phyloP scores from a whole-genome alignment of 176 grass and related monocot genomes.

The Calamus simplicifolius region DNA sequence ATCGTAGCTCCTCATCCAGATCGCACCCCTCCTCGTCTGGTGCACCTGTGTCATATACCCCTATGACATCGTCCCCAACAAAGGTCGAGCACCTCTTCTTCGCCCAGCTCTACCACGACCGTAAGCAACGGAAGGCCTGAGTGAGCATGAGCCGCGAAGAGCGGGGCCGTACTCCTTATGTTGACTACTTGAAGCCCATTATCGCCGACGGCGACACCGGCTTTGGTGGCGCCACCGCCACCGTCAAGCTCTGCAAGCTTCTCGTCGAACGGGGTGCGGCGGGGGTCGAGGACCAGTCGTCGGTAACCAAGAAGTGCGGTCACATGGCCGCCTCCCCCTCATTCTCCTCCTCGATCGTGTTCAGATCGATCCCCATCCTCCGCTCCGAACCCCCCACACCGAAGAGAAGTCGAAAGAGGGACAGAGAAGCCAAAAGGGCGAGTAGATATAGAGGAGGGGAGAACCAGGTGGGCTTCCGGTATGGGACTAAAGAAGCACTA shows the following conservation, averaged over 20 bases:
- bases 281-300: slow-evolving; percentile 89
- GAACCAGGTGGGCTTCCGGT: no score
- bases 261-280: slow-evolving; percentile 90
- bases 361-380: no score
- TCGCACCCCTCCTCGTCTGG: no score
- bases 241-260: slow-evolving; percentile 90
- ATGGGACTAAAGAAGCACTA: no score
- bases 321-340: slow-evolving; percentile 99
- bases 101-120: slow-evolving; percentile 79
- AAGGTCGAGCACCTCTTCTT: slow-evolving; percentile 89
- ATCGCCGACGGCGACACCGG: slow-evolving; percentile 83
- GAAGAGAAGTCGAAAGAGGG: no score
- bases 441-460: no score
- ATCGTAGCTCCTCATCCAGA: no score
- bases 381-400: no score
- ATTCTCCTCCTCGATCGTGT: no score
- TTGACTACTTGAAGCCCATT: slow-evolving; percentile 77
- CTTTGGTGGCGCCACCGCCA: slow-evolving; percentile 75
- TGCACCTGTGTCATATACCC: no score
- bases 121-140: slow-evolving; percentile 70
- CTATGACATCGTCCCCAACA: slow-evolving; percentile 92
- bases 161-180: slow-evolving; percentile 22
- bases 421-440: no score
- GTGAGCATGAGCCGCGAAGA: slow-evolving; percentile 56
- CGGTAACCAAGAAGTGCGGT: slow-evolving; percentile 77